Base-by-base conservation (phyloP, 2,329 filamentous ascomycete genomes). In the Aureobasidium lini region DNA sequence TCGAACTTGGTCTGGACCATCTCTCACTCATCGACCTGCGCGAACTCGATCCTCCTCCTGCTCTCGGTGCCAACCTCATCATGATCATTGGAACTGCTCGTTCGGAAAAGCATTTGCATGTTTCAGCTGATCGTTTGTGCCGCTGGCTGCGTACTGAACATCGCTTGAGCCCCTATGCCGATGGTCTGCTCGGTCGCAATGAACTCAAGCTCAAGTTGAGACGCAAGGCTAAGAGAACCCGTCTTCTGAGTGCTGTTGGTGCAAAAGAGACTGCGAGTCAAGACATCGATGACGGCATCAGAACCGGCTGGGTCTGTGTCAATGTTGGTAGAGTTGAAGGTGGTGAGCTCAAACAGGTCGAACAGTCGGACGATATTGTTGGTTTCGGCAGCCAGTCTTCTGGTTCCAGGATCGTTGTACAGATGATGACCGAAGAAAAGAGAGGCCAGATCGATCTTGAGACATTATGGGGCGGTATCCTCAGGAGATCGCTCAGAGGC, bases 271-370 rank as follows among this genome's bases (percentile, higher is more conserved):
- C 83, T 6, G 83, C 83, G 10, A 79, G 79, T 9, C 82, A 83
- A 11, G 80, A 80, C 13, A 76, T 81, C 1, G 92, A 96, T 66
- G 90, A 96, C 68, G 93, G 92, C 2, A 89, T 96, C 56, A 86
- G 88, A 11, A 96, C 93, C 0, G 92, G 91, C 9, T 99, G 94
- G 94, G 88, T 99, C 18, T 99, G 94, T 73, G 89, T 97, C 62
- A 95, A 96, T 70, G 82, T 94, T 9, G 90, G 89, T 4, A 83
- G 82, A 15, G 80, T 90, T 1, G 83, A 87, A 44, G 90, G 89
- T 4, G 84, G 83, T 8, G 80, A 90, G 2, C 81, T 87, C 42
- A 60, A 63, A 40, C 37, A 49, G 10, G 16, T 52, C 11, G 59
- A 65, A 2, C 62, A 65, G 42, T 66, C 71, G 4, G 66, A 73